phyloP scores from a whole-genome alignment of 345 rosid genomes.

The Hibiscus mutabilis region DNA sequence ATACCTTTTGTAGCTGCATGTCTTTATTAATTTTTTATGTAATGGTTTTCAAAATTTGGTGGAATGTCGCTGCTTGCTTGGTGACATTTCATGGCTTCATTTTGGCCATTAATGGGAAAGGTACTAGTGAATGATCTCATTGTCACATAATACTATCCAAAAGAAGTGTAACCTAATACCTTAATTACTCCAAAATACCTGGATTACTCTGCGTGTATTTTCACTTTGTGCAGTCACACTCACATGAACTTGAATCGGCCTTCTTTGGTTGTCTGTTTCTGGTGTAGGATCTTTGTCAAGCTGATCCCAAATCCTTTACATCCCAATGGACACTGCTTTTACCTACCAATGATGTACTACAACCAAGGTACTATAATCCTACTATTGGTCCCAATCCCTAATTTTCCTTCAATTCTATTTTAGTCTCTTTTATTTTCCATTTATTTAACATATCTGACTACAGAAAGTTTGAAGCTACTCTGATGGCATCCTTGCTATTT shows the following conservation, averaged over 20 bases:
- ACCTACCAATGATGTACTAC: slow-evolving; percentile 72
- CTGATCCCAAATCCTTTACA: slow-evolving; percentile 83
- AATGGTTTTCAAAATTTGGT: neutral
- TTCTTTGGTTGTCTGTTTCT: slow-evolving; percentile 5
- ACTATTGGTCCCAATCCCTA: slow-evolving; percentile 4
- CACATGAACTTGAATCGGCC: neutral
- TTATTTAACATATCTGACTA: slow-evolving; percentile 22
- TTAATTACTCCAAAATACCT: too few species aligned
- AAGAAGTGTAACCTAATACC: too few species aligned
- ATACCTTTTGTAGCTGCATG: neutral
- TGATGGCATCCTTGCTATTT: slow-evolving; percentile 76
- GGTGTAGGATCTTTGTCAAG: slow-evolving; percentile 76
- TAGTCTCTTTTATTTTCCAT: slow-evolving; percentile 9
- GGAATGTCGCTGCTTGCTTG: neutral
- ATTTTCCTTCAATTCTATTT: neutral
- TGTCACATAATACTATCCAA: neutral
- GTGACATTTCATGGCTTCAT: neutral
- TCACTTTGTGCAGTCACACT: neutral
- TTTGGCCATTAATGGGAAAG: slow-evolving; percentile 5
- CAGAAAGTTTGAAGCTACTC: slow-evolving; percentile 78
- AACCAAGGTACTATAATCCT: slow-evolving; percentile 49
- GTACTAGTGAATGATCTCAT: neutral
- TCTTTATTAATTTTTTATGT: neutral
- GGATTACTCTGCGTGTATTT: neutral
- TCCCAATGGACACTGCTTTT: slow-evolving; percentile 82